These are phyloP conservation scores for Amanita rubescens DNA, from an alignment of 768 basidiomycete species.

Conservation along the genomic window DNA sequence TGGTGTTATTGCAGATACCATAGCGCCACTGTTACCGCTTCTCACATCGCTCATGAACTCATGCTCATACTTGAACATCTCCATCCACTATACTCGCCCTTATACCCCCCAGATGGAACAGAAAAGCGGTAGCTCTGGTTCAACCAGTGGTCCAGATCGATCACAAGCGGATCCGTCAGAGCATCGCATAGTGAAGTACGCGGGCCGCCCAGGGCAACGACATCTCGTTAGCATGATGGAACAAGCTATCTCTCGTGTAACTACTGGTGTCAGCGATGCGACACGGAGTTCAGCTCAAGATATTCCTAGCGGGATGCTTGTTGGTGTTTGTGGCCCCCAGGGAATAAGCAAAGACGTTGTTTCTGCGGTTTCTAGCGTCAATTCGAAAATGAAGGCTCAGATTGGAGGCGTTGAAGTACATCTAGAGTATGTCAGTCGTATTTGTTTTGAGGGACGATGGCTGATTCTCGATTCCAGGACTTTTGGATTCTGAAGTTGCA, in stretches of 20 bases:
- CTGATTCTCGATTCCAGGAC: background rate
- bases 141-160: slow-evolving; percentile 14
- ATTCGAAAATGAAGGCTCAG: slow-evolving; percentile 35
- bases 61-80: slow-evolving; percentile 38
- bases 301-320: slow-evolving; percentile 39
- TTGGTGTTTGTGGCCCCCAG: slow-evolving; percentile 60
- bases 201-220: slow-evolving; percentile 49
- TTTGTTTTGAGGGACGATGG: background rate
- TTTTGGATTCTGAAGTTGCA: background rate
- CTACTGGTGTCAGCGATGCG: slow-evolving; percentile 31
- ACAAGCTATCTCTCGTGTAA: slow-evolving; percentile 35
- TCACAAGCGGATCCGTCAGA: slow-evolving; percentile 16
- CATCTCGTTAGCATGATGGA: slow-evolving; percentile 42
- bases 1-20: slow-evolving; percentile 25
- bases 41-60: slow-evolving; percentile 22
- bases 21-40: slow-evolving; percentile 40
- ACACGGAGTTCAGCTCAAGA: background rate
- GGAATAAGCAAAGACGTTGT: slow-evolving; percentile 43
- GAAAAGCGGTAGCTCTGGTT: slow-evolving; percentile 14
- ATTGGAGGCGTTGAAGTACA: slow-evolving; percentile 57
- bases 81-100: slow-evolving; percentile 52
- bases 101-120: background rate
- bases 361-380: slow-evolving; percentile 38
- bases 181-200: slow-evolving; percentile 23
- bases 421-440: slow-evolving; percentile 33